These are phyloP conservation scores for Kuraishia hungarica DNA, from an alignment of 805 yeast species.

Conservation along the genomic window DNA sequence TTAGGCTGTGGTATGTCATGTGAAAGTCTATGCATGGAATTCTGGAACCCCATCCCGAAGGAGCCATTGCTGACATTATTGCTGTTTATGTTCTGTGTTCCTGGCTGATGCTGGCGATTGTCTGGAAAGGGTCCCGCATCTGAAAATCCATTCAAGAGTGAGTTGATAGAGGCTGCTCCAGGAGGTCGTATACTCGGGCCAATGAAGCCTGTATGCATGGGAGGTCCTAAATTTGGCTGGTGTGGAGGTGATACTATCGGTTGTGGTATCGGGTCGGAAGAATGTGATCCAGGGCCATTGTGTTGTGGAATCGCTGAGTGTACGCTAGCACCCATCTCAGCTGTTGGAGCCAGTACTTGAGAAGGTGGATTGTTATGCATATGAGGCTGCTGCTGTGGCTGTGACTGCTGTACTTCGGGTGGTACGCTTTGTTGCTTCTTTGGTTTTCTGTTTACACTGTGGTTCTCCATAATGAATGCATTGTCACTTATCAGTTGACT, in stretches of 20 bases:
- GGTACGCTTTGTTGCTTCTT: background rate
- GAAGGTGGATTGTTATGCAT: background rate
- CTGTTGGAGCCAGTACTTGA: background rate
- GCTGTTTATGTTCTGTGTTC: background rate
- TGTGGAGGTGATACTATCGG: background rate
- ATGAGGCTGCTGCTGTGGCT: background rate
- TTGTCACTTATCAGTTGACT: background rate
- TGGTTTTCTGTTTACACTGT: background rate
- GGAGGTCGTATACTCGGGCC: background rate
- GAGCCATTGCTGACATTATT: background rate
- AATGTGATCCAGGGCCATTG: background rate
- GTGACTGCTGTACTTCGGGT: background rate
- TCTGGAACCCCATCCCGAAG: background rate
- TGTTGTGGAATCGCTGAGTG: background rate
- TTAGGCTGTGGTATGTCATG: background rate
- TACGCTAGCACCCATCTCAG: background rate
- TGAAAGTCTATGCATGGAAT: background rate
- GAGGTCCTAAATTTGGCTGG: background rate
- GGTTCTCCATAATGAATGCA: background rate
- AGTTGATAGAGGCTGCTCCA: background rate
- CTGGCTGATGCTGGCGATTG: background rate
- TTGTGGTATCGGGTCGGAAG: background rate
- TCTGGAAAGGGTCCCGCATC: background rate
- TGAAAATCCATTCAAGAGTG: background rate
- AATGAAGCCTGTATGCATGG: background rate